Conservation (phyloP, 805 yeast species). For the Wickerhamomyces ciferrii region DNA sequence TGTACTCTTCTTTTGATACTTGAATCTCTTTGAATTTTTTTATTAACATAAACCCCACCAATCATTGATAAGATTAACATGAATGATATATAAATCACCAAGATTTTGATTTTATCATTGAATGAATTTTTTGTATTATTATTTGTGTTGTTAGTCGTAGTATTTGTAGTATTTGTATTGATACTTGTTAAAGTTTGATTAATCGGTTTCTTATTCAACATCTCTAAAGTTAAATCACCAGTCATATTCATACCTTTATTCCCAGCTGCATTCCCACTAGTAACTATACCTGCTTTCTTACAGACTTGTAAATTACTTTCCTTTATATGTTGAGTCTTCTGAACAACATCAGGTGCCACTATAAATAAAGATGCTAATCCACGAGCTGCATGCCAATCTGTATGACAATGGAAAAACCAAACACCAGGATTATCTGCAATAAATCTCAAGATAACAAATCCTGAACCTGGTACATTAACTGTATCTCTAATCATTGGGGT, state of each 20-base stretch:
- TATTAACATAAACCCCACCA: neutral
- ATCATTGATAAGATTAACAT: neutral
- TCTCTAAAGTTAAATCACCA: constrained; percentile 30
- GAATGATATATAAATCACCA: neutral
- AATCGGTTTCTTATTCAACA: neutral
- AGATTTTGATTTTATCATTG: neutral
- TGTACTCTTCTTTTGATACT: neutral
- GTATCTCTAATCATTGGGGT: constrained; percentile 68
- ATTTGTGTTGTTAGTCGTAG: too few species aligned
- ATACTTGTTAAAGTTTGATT: too few species aligned
- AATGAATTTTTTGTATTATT: neutral
- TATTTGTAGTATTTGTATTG: too few species aligned
- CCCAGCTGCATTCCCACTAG: constrained; percentile 68
- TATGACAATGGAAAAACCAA: constrained; percentile 92
- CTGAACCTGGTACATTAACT: constrained; percentile 59
- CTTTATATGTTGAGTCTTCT: constrained; percentile 27
- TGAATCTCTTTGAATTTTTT: neutral
- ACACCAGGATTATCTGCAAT: constrained; percentile 86
- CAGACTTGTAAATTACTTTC: constrained; percentile 46
- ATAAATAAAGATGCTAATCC: constrained; percentile 69
- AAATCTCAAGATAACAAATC: constrained; percentile 63
- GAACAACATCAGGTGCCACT: constrained; percentile 60
- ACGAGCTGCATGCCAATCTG: constrained; percentile 80
- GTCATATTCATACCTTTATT: constrained; percentile 47
- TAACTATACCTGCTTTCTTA: constrained; percentile 35